Evolutionary conservation across 2,329 filamentous ascomycete genomes (phyloP).

Genomic region (Phaeomoniella chlamydospora): DNA sequence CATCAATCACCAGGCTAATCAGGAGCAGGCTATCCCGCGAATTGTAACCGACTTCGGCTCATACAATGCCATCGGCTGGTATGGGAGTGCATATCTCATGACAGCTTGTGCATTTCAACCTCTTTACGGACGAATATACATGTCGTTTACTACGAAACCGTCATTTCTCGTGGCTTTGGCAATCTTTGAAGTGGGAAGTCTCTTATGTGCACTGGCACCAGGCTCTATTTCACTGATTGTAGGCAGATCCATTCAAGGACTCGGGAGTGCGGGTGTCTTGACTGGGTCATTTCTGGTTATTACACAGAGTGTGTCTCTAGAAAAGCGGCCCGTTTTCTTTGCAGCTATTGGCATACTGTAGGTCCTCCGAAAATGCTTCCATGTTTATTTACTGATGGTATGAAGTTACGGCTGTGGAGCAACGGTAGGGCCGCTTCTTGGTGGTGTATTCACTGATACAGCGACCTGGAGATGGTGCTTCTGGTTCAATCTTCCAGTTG

Average conservation of each 20-base stretch:
- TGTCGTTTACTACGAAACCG: constrained; percentile 7
- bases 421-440: constrained; percentile 19
- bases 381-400: too few species aligned
- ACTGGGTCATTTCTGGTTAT: constrained; percentile 29
- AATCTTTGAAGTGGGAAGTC: constrained; percentile 16
- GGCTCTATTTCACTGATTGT: constrained; percentile 13
- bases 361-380: too few species aligned
- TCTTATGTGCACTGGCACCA: constrained; percentile 14
- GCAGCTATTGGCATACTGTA: constrained; percentile 13
- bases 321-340: constrained; percentile 18
- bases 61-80: constrained; percentile 12
- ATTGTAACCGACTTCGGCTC: constrained; percentile 12
- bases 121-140: constrained; percentile 8
- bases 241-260: constrained; percentile 17
- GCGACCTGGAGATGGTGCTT: constrained; percentile 16
- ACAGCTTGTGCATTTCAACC: constrained; percentile 8
- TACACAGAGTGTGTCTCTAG: constrained; percentile 15
- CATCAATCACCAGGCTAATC: too few species aligned
- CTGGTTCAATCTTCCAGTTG: constrained; percentile 21
- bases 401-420: constrained; percentile 14
- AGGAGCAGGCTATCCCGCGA: constrained; percentile 10
- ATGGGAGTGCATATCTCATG: constrained; percentile 11
- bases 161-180: constrained; percentile 15
- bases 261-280: constrained; percentile 16
- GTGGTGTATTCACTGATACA: constrained; percentile 19